Base-by-base conservation (phyloP, 1,139 yeast species). In the Saccharomyces hybrid region DNA sequence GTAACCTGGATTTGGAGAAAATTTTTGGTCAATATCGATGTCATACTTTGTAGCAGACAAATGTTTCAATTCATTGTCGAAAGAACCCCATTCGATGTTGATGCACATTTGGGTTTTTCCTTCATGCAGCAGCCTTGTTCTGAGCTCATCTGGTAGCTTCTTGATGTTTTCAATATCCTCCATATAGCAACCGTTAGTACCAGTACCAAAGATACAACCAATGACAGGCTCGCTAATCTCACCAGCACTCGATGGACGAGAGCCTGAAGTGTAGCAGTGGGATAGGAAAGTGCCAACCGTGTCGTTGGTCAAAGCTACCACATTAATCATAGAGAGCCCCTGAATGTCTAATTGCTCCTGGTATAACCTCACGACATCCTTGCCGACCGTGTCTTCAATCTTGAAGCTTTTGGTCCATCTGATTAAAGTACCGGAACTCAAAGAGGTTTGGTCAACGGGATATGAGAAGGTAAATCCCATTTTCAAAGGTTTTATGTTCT, bases 51-150 rank as follows among this genome's bases (percentile, higher is more conserved):
- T 88, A 53, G 74, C 77, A 55, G 96, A 97, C 61, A 90, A 76
- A 50, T 82, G 75, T 62, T 81, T 74, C 55, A 90, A 76, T 38
- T 81, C 83, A 66, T 91, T 90, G 71, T 93, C 98, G 68, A 90
- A 91, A 51, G 96, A 88, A 58, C 99, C 99, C 97, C 98, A 91
- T 73, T 91, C 99, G 48, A 96, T 91, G 74, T 91, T 91, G 65
- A 91, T 78, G 55, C 89, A 86, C 97, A 91, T 91, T 57, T 88
- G 84, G 2, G 77, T 75, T 57, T 81, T 79, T 29, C 80, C 82
- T 48, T 72, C 69, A 51, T 73, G 74, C 52, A 77, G 67, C 13
- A 66, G 52, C 27, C 58, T 52, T 42, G 76, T 71, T 25, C 76
- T 76, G 5, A 74, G 62, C 8, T 73, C 69, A 7, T 72, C 72